Evolutionary conservation across 164 flowering plant species (phyloP).

Genomic region (Pachysandra terminalis): DNA sequence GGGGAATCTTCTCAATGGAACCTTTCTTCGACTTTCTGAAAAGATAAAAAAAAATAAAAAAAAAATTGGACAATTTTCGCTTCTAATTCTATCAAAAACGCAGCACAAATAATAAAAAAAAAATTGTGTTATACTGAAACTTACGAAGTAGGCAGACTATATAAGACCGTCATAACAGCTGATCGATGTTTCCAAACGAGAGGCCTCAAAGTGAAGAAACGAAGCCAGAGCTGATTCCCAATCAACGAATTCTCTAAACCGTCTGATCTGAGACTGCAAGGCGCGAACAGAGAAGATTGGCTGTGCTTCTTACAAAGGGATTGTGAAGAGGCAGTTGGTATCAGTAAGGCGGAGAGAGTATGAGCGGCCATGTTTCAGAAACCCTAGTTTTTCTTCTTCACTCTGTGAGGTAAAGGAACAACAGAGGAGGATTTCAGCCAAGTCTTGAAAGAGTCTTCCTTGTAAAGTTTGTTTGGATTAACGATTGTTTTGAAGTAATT

Average conservation of each 20-base stretch:
- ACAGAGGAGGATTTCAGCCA: too few relatives aligned
- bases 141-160: constrained; percentile 43
- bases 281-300: neutral
- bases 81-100: neutral
- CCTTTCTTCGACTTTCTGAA: constrained; percentile 48
- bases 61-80: neutral
- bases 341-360: constrained; percentile 4
- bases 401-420: too few relatives aligned
- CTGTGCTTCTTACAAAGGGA: constrained; percentile 1
- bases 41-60: neutral
- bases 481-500: too few relatives aligned
- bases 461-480: too few relatives aligned
- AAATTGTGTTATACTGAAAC: constrained; percentile 5
- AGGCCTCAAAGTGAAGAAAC: constrained; percentile 4
- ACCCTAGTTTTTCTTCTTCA: constrained; percentile 1
- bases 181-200: constrained; percentile 18
- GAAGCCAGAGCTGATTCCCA: constrained; percentile 27
- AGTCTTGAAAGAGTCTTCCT: too few relatives aligned
- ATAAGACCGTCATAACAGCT: constrained; percentile 17
- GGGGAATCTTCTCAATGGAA: constrained; percentile 39
- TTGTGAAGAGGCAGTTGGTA: constrained; percentile 18
- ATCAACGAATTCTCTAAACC: constrained; percentile 20
- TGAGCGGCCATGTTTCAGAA: constrained; percentile 25
- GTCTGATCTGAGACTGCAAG: constrained; percentile 1
- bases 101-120: neutral